Evolutionary conservation across 2,329 filamentous ascomycete species (phyloP), one percentile per base, ranked within the genome.

Genomic region (Thermomyces lanuginosus): DNA sequence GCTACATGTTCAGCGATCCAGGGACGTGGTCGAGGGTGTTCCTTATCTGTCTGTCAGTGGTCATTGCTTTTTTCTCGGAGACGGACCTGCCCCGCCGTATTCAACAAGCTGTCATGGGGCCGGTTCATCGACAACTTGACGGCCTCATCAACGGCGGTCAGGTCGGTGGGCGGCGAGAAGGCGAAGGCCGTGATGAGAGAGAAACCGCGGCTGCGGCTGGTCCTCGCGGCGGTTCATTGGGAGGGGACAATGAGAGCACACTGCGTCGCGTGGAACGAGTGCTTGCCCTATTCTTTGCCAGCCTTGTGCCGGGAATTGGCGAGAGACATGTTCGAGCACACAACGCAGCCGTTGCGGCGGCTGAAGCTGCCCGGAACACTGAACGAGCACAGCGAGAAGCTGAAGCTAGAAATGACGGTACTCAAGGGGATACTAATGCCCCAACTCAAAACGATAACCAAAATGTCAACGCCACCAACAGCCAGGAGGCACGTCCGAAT

Each of bases 241-340:
- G 15, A 22, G n/a, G n/a, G 3, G 39, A 34, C n/a, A 8, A 44
- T 3, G 42, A 43, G 30, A 39, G 42, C 9, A 38, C 38, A 11
- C 21, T 68, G 10, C 48, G 64, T 22, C 55, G 58, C 2, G 44
- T 58, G 0, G 69, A 74, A 43, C 56, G 70, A 19, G 63, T 63
- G 1, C 40, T 69, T 21, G 66, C 66, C n/a, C 51, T 75, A n/a
- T 70, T 75, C 33, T 43, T 75, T 17, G 69, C 69, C 1, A 72
- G 65, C 44, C 42, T 75, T 26, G 63, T 70, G 42, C 70, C 70
- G 1, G 70, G 70, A 1, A 56, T 75, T 14, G 69, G 70, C 1
- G 70, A 75, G 42, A 54, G 66, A 5, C 66, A 71, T 42, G 64
- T 74, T 8, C 53, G 60, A 35, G 68, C 64, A 14, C 56, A 64